Evolutionary conservation across 352 stramenopile species (phyloP), one percentile per base, ranked within the genome.

Genomic region (Phytopythium helicoides): DNA sequence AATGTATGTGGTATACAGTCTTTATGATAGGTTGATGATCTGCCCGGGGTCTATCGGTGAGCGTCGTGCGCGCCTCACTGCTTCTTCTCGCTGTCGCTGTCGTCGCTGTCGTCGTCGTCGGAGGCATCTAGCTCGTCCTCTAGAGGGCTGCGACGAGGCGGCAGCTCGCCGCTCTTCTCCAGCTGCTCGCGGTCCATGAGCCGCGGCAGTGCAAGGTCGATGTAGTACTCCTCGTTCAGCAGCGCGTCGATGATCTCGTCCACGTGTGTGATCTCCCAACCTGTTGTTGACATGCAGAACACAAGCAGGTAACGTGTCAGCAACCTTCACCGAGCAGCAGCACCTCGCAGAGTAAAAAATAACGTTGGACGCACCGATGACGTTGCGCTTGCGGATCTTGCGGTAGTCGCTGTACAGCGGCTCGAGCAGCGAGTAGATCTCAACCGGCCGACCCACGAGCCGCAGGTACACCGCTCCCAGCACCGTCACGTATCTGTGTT

Each of bases 381-480:
- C 83, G 37, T 86, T 86, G 39, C 88, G 84, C 62, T 89, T 86
- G 47, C 81, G 76, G 26, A 98, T 78, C 68, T 98, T 99, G 36
- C 91, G 87, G 80, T 98, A 98, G 66, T 99, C 96, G 56, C 73
- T 94, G 47, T 98, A 98, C 25, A 99, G 71, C 9, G 95, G 92
- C 74, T 99, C 96, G 21, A 99, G 64, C 45, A 98, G 85, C 35
- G 75, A 66, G 64, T 98, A 98, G 33, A 99, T 92, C 23, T 98
- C 92, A 1, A 78, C 50, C 2, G 97, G 87, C 45, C 86, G 83
- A 11, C 94, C 97, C 41, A 96, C 92, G n/a, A 99, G 76, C 14
- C 97, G 73, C 50, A 99, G 47, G 66, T 99, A 99, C 56, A 99
- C 97, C 2, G 93, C 93, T 3, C 96, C 97, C 11, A 99, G 70